Conservation (phyloP, 1,284 basidiomycete species). For the Cryptococcus wingfieldii region DNA sequence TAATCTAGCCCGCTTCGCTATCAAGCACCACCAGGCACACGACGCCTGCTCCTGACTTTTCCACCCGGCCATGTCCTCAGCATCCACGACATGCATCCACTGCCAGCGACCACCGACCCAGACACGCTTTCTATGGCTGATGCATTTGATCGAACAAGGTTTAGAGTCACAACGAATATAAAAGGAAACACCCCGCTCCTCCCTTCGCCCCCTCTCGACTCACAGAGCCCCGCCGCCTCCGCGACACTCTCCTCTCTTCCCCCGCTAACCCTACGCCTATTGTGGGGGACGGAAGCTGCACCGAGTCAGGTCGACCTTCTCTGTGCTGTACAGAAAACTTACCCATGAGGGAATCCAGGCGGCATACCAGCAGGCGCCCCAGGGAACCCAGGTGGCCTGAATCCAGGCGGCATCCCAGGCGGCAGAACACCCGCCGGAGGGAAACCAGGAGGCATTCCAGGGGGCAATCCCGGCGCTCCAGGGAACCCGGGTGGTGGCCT, state of each 20-base stretch:
- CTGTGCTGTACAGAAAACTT: slow-evolving; percentile 34
- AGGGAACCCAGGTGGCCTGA: slow-evolving; percentile 75
- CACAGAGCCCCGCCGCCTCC: background rate
- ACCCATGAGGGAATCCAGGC: slow-evolving; percentile 65
- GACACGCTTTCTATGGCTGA: too few relatives aligned
- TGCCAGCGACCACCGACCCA: too few relatives aligned
- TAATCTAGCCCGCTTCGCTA: too few relatives aligned
- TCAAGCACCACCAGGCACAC: too few relatives aligned
- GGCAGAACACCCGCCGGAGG: slow-evolving; percentile 35
- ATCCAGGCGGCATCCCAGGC: slow-evolving; percentile 62
- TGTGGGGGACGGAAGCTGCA: slow-evolving; percentile 33
- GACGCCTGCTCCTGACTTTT: too few relatives aligned
- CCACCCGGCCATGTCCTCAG: too few relatives aligned
- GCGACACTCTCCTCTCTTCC: background rate
- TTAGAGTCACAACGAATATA: too few relatives aligned
- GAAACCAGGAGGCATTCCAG: slow-evolving; percentile 49
- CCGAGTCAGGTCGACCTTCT: background rate
- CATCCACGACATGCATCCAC: too few relatives aligned
- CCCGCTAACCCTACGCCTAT: background rate
- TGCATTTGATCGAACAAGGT: too few relatives aligned
- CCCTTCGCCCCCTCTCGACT: too few relatives aligned
- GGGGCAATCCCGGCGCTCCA: slow-evolving; percentile 58
- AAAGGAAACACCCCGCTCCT: too few relatives aligned
- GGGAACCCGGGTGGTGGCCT: slow-evolving; percentile 57
- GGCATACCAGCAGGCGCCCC: slow-evolving; percentile 53